Evolutionary conservation across 2,329 filamentous ascomycete genomes (phyloP).

Genomic region (Pyrenophora seminiperda): DNA sequence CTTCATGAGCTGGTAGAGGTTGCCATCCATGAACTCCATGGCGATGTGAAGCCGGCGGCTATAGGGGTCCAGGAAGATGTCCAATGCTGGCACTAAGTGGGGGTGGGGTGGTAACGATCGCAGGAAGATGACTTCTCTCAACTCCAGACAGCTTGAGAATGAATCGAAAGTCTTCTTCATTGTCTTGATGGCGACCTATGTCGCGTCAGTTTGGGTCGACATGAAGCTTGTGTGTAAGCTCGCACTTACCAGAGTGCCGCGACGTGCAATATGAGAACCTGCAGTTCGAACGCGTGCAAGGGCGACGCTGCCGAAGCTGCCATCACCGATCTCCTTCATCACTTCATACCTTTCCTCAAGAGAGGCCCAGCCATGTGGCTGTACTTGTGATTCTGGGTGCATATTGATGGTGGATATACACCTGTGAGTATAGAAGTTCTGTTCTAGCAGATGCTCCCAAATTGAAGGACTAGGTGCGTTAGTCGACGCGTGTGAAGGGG

Average conservation of each 20-base stretch:
- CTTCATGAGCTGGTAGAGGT: slow-evolving; percentile 99
- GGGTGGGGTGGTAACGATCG: slow-evolving; percentile 84
- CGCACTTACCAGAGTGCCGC: slow-evolving; percentile 84
- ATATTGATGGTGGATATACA: slow-evolving; percentile 57
- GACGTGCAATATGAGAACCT: slow-evolving; percentile 83
- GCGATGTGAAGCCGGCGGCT: slow-evolving; percentile 96
- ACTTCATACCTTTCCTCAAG: slow-evolving; percentile 96
- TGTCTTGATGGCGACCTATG: slow-evolving; percentile 95
- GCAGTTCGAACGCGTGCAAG: slow-evolving; percentile 89
- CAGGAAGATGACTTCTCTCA: slow-evolving; percentile 96
- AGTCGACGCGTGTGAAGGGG: slow-evolving; percentile 11
- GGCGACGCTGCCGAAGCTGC: slow-evolving; percentile 95
- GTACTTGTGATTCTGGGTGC: slow-evolving; percentile 74
- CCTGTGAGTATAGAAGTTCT: slow-evolving; percentile 16
- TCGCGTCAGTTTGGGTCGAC: slow-evolving; percentile 28
- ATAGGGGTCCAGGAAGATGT: slow-evolving; percentile 96
- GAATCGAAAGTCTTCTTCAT: slow-evolving; percentile 99
- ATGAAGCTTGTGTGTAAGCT: slow-evolving; percentile 11
- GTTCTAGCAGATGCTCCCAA: slow-evolving; percentile 11
- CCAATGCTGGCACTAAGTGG: slow-evolving; percentile 94
- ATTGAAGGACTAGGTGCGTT: slow-evolving; percentile 23
- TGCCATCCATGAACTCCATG: slow-evolving; percentile 99
- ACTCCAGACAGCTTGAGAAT: slow-evolving; percentile 84
- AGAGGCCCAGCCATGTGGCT: slow-evolving; percentile 69
- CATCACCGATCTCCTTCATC: slow-evolving; percentile 97